Evolutionary conservation across 73 alveolate genomes (phyloP).

Genomic region (Symbiodinium pilosum): DNA sequence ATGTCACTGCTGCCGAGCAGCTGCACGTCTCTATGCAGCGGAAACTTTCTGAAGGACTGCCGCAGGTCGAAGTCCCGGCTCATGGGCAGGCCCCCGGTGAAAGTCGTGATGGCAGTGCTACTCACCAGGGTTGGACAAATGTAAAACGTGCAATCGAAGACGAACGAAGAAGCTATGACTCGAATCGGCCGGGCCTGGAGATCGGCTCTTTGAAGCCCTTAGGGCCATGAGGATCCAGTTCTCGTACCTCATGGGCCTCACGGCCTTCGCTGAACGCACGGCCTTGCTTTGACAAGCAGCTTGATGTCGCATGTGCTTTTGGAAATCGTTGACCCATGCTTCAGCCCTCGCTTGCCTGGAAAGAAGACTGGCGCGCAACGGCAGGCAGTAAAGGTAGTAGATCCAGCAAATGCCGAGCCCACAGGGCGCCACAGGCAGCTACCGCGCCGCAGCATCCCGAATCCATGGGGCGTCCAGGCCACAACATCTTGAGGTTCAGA

Average conservation of each 20-base stretch:
- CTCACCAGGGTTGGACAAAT: no score
- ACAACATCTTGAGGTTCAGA: neutral
- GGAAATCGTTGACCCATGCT: no score
- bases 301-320: no score
- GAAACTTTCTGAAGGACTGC: slow-evolving; percentile 85
- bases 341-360: no score
- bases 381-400: no score
- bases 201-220: neutral
- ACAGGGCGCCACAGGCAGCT: neutral
- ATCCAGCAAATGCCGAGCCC: neutral
- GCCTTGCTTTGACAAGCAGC: no score
- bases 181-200: neutral
- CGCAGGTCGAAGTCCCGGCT: slow-evolving; percentile 61
- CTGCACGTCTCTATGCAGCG: slow-evolving; percentile 60
- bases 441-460: no score
- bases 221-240: slow-evolving; percentile 49
- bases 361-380: no score
- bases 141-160: neutral
- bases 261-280: neutral
- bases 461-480: neutral
- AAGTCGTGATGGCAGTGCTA: slow-evolving; percentile 32
- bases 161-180: neutral
- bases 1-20: neutral
- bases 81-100: slow-evolving; percentile 79
- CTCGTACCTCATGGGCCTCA: slow-evolving; percentile 32